Evolutionary conservation across 331 rosid genomes (phyloP).

Genomic region (Malus hybrid): DNA sequence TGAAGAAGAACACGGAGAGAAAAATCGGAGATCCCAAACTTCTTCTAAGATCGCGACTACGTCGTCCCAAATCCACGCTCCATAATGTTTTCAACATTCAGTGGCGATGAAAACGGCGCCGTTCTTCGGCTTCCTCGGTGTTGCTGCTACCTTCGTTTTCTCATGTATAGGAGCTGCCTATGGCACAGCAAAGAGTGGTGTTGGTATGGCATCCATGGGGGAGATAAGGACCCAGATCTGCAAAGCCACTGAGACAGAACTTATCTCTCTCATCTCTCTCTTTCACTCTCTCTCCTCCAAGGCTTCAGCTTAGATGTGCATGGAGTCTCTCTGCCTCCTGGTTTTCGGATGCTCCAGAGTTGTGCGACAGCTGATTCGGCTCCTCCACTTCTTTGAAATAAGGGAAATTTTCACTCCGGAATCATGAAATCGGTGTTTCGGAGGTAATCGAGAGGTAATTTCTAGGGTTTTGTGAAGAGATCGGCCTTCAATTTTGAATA

Average conservation of each 20-base stretch:
- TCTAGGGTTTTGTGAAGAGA: conserved; percentile 44
- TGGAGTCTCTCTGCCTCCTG: conserved; percentile 34
- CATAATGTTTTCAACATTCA: conserved; percentile 49
- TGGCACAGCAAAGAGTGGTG: conserved; percentile 24
- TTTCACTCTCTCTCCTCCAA: conserved; percentile 9
- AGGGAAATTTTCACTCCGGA: conserved; percentile 4
- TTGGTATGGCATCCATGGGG: conserved; percentile 88
- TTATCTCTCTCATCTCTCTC: conserved; percentile 20
- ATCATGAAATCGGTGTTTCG: conserved; percentile 15
- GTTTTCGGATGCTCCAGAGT: conserved; percentile 1
- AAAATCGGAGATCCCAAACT: conserved; percentile 1
- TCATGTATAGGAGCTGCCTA: conserved; percentile 94
- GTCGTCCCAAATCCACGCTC: conserved; percentile 24
- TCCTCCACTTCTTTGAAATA: neutral
- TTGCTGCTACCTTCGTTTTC: conserved; percentile 78
- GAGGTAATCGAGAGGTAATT: neutral
- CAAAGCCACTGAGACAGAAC: neutral
- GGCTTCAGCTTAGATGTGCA: conserved; percentile 42
- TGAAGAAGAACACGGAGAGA: neutral
- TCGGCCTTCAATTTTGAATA: conserved; percentile 24
- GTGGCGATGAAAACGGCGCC: conserved; percentile 91
- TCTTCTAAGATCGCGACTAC: conserved; percentile 34
- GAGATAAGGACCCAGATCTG: conserved; percentile 46
- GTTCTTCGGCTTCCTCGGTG: conserved; percentile 85
- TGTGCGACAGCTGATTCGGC: neutral